Conservation (phyloP, 1,284 basidiomycete species). For the Apiotrichum akiyoshidainum region DNA sequence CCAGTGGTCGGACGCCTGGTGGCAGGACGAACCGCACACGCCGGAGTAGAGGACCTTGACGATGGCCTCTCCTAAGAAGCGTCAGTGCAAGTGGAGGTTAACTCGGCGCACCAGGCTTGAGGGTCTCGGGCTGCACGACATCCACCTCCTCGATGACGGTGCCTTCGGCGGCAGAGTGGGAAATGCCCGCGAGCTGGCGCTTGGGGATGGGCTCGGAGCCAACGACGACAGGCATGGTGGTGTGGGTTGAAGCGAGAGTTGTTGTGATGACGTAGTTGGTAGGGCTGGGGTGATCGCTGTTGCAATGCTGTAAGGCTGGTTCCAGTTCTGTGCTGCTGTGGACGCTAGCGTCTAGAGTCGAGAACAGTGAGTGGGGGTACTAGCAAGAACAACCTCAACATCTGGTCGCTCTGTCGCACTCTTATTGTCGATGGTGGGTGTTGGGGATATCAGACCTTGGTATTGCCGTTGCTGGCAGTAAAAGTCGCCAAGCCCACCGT, state of each 20-base stretch:
- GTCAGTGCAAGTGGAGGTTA: slow-evolving; percentile 1
- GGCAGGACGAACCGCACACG: slow-evolving; percentile 60
- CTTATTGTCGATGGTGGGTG: too few species aligned
- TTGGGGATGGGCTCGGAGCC: slow-evolving; percentile 55
- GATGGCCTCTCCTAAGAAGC: slow-evolving; percentile 4
- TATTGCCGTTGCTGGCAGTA: too few species aligned
- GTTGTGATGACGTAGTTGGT: not conserved
- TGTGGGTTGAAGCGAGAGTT: not conserved
- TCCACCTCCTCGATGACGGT: slow-evolving; percentile 43
- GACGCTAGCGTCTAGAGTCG: too few species aligned
- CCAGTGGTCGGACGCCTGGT: slow-evolving; percentile 3
- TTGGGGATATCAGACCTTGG: too few species aligned
- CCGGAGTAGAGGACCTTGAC: slow-evolving; percentile 55
- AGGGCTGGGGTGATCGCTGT: too few species aligned
- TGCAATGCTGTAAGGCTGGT: too few species aligned
- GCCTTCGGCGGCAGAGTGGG: slow-evolving; percentile 53
- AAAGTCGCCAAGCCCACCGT: too few species aligned
- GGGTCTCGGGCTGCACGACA: slow-evolving; percentile 63
- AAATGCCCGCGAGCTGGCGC: slow-evolving; percentile 63
- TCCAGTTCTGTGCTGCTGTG: too few species aligned
- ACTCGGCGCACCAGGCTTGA: slow-evolving; percentile 54
- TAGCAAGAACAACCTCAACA: too few species aligned
- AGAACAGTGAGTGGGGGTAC: too few species aligned
- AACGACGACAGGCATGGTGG: slow-evolving; percentile 4
- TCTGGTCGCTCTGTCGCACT: too few species aligned